phyloP scores from a whole-genome alignment of 495 filamentous ascomycete genomes.

The Penicillium soppii region DNA sequence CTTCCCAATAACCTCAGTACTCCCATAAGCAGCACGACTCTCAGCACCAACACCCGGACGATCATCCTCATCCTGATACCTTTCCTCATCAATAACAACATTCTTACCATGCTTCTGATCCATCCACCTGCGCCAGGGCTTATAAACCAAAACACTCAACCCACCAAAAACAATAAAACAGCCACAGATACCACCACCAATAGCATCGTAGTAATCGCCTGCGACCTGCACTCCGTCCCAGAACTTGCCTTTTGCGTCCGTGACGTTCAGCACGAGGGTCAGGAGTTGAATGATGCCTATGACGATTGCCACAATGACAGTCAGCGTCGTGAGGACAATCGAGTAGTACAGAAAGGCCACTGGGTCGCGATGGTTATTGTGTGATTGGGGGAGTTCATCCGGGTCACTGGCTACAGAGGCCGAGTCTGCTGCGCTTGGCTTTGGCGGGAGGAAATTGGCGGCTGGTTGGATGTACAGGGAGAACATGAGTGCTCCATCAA shows the following conservation, averaged over 20 bases:
- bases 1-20: constrained; percentile 14
- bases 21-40: background rate
- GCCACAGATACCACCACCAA: constrained; percentile 82
- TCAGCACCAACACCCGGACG: background rate
- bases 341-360: constrained; percentile 94
- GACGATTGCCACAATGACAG: constrained; percentile 80
- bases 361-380: constrained; percentile 57
- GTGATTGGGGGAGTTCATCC: constrained; percentile 24
- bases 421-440: constrained; percentile 18
- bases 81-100: constrained; percentile 21
- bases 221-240: constrained; percentile 81
- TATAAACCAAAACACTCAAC: constrained; percentile 69
- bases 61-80: constrained; percentile 20
- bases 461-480: constrained; percentile 74
- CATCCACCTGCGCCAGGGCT: constrained; percentile 70
- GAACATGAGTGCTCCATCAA: constrained; percentile 94
- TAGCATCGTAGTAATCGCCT: constrained; percentile 80
- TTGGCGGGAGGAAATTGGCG: constrained; percentile 43
- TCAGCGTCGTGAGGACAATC: constrained; percentile 82
- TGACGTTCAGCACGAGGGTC: constrained; percentile 71
- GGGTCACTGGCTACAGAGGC: constrained; percentile 13
- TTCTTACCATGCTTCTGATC: constrained; percentile 42
- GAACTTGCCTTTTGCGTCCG: constrained; percentile 69
- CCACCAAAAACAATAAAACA: constrained; percentile 76
- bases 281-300: constrained; percentile 87